A percentile compares a stretch with the other conserved stretches of the same genome.
Evolutionary conservation across 306 rosid species (phyloP).

Genomic region (Albizia julibrissin): DNA sequence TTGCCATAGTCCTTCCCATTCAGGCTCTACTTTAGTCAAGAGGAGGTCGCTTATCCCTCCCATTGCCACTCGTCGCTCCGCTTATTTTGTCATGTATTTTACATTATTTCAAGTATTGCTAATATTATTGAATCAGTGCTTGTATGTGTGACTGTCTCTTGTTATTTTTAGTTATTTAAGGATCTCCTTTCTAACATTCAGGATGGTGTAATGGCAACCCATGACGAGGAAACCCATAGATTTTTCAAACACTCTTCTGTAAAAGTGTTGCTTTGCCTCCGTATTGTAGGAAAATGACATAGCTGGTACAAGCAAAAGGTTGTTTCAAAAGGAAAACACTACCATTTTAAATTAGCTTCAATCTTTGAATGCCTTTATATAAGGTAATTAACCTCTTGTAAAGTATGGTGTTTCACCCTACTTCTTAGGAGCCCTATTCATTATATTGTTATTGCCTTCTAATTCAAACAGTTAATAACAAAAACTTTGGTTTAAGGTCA

Average conservation of each 20-base stretch:
- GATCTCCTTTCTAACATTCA: slow-evolving; percentile 34
- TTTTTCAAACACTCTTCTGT: slow-evolving; percentile 96
- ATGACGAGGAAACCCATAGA: slow-evolving; percentile 95
- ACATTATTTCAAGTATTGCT: slow-evolving; percentile 16
- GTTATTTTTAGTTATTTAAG: neutral
- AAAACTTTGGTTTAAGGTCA: no score
- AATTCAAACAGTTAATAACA: no score
- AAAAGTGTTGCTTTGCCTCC: slow-evolving; percentile 88
- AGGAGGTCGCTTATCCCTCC: no score
- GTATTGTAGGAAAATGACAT: slow-evolving; percentile 81
- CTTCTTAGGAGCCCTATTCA: no score
- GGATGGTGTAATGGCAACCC: slow-evolving; percentile 99
- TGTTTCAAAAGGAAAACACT: neutral
- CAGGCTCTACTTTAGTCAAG: no score
- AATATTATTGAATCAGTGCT: neutral
- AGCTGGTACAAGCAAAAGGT: slow-evolving; percentile 91
- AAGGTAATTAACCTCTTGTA: no score
- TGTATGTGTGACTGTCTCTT: slow-evolving; percentile 6
- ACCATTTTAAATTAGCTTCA: slow-evolving; percentile 26
- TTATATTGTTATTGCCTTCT: no score
- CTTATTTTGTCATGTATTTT: slow-evolving; percentile 18
- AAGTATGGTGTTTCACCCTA: no score
- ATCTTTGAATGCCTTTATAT: neutral
- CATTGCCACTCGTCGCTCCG: no score
- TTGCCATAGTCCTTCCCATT: no score